These are phyloP conservation scores for Cajanus cajan DNA, from an alignment of 306 rosid species.

Conservation along the genomic window DNA sequence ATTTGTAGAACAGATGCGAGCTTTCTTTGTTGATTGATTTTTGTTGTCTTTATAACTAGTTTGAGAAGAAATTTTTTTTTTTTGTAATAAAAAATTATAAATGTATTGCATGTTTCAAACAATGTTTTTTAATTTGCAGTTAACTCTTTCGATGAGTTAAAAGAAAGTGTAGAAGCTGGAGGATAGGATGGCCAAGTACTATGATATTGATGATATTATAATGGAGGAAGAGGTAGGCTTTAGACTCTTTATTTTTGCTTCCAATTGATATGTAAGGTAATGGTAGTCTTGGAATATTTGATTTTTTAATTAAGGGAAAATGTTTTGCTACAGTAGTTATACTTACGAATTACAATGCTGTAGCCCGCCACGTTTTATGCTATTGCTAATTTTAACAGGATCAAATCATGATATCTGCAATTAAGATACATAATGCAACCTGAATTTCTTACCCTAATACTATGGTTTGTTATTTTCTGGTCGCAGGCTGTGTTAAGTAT, in stretches of 20 bases:
- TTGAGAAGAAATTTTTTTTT: background rate
- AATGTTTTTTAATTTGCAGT: background rate
- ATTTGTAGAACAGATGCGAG: background rate
- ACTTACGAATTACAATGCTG: background rate
- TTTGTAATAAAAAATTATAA: background rate
- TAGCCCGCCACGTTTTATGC: background rate
- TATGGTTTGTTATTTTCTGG: constrained; percentile 17
- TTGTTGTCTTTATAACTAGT: background rate
- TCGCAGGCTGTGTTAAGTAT: constrained; percentile 62
- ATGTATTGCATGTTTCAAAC: constrained; percentile 6
- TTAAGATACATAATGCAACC: constrained; percentile 9
- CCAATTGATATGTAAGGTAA: background rate
- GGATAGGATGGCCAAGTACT: constrained; percentile 66
- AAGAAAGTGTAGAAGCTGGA: constrained; percentile 20
- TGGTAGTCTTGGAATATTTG: background rate
- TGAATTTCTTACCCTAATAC: constrained; percentile 17
- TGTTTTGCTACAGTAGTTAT: background rate
- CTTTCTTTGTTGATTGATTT: constrained; percentile 13
- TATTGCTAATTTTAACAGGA: constrained; percentile 11
- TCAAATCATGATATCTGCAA: background rate
- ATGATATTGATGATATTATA: constrained; percentile 77
- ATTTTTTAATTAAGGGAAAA: background rate
- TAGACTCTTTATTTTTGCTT: background rate
- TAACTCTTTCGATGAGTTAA: constrained; percentile 32
- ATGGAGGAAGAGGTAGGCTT: constrained; percentile 75